A percentile compares a stretch with the other conserved stretches of the same genome.
Evolutionary conservation across 139 green algal genomes (phyloP).

Genomic region (Chlamydomonas schloesseri): DNA sequence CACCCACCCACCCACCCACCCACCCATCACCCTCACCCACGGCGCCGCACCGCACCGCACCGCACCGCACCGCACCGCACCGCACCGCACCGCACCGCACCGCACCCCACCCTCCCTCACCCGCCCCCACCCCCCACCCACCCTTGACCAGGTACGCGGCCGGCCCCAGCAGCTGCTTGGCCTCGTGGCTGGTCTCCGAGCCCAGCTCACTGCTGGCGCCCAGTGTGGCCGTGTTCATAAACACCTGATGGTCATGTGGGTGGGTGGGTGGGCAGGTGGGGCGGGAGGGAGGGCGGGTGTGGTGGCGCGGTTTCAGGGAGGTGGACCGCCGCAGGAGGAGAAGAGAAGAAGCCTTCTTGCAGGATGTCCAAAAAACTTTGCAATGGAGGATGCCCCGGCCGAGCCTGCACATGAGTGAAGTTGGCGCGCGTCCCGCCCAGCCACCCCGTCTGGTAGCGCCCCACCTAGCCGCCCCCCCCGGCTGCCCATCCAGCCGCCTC

Average conservation of each 20-base stretch:
- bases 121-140: not conserved
- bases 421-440: no score
- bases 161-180: slow-evolving; percentile 54
- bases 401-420: no score
- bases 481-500: no score
- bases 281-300: not conserved
- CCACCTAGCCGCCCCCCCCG: no score
- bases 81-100: not conserved
- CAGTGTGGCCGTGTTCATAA: slow-evolving; percentile 56
- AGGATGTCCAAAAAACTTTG: no score
- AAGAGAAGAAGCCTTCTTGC: no score
- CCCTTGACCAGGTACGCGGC: slow-evolving; percentile 43
- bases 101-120: not conserved
- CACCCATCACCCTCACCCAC: no score
- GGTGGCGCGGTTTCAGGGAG: not conserved
- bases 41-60: no score
- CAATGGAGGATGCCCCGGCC: no score
- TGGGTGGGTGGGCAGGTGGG: not conserved
- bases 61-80: not conserved
- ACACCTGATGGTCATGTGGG: slow-evolving; percentile 41
- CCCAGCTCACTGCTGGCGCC: slow-evolving; percentile 44
- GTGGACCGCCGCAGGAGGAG: not conserved
- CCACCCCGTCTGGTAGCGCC: no score
- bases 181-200: slow-evolving; percentile 41
- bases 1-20: no score